phyloP scores from a whole-genome alignment of 1,284 basidiomycete genomes.

The Porodaedalea pini region DNA sequence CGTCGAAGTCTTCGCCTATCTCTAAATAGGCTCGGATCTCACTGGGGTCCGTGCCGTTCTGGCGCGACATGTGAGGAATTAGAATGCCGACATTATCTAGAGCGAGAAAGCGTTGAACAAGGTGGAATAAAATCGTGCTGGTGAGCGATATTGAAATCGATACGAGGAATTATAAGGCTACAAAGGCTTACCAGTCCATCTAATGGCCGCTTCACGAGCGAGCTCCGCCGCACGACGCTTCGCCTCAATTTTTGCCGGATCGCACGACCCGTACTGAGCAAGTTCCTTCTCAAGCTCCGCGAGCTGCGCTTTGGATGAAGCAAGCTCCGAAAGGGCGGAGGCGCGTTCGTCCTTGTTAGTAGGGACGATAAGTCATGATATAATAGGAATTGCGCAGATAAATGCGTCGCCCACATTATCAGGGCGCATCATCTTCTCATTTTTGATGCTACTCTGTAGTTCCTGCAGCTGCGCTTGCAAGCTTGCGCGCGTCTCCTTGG shows the following conservation, averaged over 20 bases:
- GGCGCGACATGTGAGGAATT: constrained; percentile 59
- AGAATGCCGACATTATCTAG: constrained; percentile 62
- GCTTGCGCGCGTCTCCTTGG: constrained; percentile 45
- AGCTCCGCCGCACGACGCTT: constrained; percentile 65
- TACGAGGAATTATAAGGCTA: not conserved
- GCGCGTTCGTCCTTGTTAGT: constrained; percentile 51
- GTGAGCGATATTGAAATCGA: not conserved
- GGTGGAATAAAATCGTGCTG: not conserved
- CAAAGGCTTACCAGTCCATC: constrained; percentile 76
- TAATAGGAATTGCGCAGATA: not conserved
- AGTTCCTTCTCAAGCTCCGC: constrained; percentile 65
- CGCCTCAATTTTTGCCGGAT: constrained; percentile 76
- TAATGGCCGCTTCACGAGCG: constrained; percentile 73
- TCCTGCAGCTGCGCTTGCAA: constrained; percentile 49
- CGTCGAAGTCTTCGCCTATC: constrained; percentile 70
- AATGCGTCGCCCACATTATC: constrained; percentile 53
- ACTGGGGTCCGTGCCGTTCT: constrained; percentile 50
- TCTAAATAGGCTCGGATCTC: constrained; percentile 64
- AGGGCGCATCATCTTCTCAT: constrained; percentile 54
- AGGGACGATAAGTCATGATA: not conserved
- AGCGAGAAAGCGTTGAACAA: not conserved
- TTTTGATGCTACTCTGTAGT: constrained; percentile 41
- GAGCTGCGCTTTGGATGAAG: constrained; percentile 50
- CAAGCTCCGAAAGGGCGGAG: constrained; percentile 46
- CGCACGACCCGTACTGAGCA: constrained; percentile 73